Conservation (phyloP, 129 eudicot species). For the Chrysanthemum seticuspe region DNA sequence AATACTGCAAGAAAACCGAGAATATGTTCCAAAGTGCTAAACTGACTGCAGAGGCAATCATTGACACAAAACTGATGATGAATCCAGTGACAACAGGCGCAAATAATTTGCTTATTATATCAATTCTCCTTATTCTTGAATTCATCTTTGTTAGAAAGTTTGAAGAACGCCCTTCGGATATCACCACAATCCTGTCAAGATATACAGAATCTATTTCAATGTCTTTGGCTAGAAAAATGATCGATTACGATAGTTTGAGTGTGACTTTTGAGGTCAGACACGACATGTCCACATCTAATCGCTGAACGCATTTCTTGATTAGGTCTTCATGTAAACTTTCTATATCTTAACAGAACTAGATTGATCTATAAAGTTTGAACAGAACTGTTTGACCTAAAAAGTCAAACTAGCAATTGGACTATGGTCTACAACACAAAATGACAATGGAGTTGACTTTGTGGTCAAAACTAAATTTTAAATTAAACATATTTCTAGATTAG, state of each 20-base stretch:
- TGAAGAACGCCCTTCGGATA: constrained; percentile 79
- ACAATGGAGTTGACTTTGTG: neutral
- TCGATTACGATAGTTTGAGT: neutral
- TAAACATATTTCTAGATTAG: neutral
- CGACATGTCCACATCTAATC: neutral
- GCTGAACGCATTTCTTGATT: neutral
- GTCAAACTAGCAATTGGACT: neutral
- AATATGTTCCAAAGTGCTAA: constrained; percentile 65
- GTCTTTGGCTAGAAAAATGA: neutral
- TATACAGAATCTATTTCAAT: constrained; percentile 3
- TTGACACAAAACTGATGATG: constrained; percentile 80
- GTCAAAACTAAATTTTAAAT: neutral
- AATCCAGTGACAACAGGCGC: constrained; percentile 87
- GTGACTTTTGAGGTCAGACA: neutral
- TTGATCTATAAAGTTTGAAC: neutral
- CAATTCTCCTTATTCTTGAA: constrained; percentile 77
- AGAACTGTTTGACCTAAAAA: constrained; percentile 12
- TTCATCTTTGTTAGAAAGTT: constrained; percentile 62
- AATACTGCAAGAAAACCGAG: constrained; percentile 74
- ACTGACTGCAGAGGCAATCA: constrained; percentile 69
- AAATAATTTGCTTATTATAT: constrained; percentile 68
- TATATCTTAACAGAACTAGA: neutral
- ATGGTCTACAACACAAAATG: neutral
- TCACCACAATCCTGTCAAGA: constrained; percentile 79
- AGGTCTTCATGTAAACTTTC: neutral